Base-by-base conservation (phyloP, 306 rosid genomes). In the Ormosia semicastrata region DNA sequence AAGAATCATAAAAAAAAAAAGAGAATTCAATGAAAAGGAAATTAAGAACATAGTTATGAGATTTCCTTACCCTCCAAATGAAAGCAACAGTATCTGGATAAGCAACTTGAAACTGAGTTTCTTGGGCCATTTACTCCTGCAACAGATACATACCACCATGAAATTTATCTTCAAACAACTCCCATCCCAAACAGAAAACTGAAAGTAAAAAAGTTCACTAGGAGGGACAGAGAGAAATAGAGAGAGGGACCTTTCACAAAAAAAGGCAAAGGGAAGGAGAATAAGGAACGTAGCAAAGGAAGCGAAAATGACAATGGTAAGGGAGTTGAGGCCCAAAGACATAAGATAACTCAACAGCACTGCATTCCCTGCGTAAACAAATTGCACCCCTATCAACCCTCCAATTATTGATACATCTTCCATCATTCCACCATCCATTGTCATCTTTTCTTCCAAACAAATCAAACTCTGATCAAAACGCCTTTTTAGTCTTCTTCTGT, bases 51-150 rank as follows among this genome's bases (percentile, higher is more conserved):
- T 29, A 1, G 13, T 9, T 17, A 57, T 4, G 40, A 70, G 30
- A 66, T 17, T 56, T 57, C 6, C 87, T 63, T 86, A 93, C 99
- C 97, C 95, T 84, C 92, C 95, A 33, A 93, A 68, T 17, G 93
- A 77, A 81, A 95, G 90, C 37, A 90, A 54, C 29, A 90, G 13
- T 71, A 93, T 66, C 88, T 84, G 91, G 57, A 75, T 36, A 43
- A 81, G 0, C 85, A 93, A 82, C 89, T 89, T 95, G 46, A 81
- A 76, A 70, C 79, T 82, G 70, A 88, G 6, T 78, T 74, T 89
- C 57, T 37, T 82, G 17, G 98, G 98, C 98, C 98, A 95, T 75
- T 46, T 79, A 62, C 43, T 81, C 87, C 98, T 95, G 91, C 85
- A 83, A 83, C 10, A 75, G 11, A 71, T 2, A 56, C 37, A 57